phyloP scores from a whole-genome alignment of 1,284 basidiomycete genomes.

The Fomitopsis palustris region DNA sequence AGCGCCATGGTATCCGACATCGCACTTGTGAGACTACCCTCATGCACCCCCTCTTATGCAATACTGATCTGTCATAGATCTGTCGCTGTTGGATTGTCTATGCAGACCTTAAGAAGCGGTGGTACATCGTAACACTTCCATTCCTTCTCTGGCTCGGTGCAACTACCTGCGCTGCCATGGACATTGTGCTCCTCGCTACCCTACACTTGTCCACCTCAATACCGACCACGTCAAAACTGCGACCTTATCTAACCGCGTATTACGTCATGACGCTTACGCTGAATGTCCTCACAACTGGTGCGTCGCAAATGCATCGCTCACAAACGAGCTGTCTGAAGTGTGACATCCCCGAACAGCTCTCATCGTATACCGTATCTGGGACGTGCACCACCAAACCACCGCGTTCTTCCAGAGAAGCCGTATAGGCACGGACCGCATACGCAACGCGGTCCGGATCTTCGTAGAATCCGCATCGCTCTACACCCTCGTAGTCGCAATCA shows the following conservation, averaged over 20 bases:
- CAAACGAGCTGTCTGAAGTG: too few relatives aligned
- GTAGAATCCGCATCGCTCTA: constrained; percentile 39
- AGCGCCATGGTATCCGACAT: constrained; percentile 17
- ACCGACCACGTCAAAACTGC: not conserved
- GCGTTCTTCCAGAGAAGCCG: not conserved
- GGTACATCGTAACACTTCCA: constrained; percentile 7
- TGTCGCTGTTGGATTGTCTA: constrained; percentile 16
- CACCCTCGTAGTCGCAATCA: constrained; percentile 30
- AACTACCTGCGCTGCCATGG: not conserved
- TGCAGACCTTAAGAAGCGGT: constrained; percentile 2
- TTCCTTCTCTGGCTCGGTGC: constrained; percentile 14
- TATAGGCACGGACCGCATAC: not conserved
- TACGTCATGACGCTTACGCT: not conserved
- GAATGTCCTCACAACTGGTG: not conserved
- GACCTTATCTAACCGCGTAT: not conserved
- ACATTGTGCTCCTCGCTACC: not conserved
- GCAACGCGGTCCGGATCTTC: constrained; percentile 24
- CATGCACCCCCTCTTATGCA: not conserved
- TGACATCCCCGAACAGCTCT: constrained; percentile 7
- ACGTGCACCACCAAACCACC: constrained; percentile 7
- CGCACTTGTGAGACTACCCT: constrained; percentile 13
- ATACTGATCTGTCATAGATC: constrained; percentile 1
- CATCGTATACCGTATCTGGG: constrained; percentile 35
- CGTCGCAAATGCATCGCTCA: not conserved
- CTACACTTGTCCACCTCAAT: not conserved